Conservation (phyloP, 2,329 filamentous ascomycete genomes). For the Septoria petroselini region DNA sequence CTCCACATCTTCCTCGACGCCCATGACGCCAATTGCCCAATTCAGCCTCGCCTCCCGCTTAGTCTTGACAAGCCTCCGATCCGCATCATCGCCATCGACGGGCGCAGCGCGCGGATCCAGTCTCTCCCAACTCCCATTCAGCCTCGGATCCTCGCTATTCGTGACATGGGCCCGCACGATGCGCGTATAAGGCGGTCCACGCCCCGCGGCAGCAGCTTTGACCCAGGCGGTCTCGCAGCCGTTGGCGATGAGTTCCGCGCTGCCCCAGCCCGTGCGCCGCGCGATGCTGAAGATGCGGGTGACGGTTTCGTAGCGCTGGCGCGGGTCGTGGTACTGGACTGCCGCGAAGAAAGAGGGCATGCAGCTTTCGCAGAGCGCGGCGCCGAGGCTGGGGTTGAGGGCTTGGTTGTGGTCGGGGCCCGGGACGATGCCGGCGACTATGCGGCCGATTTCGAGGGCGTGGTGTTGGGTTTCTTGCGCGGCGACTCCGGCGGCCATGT, state of each 20-base stretch:
- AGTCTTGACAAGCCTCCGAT: constrained; percentile 59
- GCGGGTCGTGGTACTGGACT: constrained; percentile 69
- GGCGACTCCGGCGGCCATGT: constrained; percentile 78
- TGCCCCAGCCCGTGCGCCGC: constrained; percentile 82
- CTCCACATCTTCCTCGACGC: constrained; percentile 69
- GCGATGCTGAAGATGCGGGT: constrained; percentile 70
- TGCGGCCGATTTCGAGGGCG: constrained; percentile 73
- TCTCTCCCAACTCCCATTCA: constrained; percentile 35
- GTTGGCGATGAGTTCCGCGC: constrained; percentile 72
- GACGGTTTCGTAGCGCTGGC: constrained; percentile 75
- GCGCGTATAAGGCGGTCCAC: constrained; percentile 70
- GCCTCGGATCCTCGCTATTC: constrained; percentile 33
- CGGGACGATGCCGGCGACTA: constrained; percentile 66
- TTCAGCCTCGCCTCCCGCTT: constrained; percentile 62
- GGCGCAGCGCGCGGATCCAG: constrained; percentile 32
- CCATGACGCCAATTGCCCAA: constrained; percentile 75
- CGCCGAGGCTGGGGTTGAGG: constrained; percentile 74
- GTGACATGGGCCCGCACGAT: constrained; percentile 28
- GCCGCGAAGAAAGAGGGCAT: constrained; percentile 85
- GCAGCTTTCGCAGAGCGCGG: constrained; percentile 75
- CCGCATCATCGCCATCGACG: constrained; percentile 33
- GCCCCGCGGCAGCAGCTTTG: constrained; percentile 67
- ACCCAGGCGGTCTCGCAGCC: constrained; percentile 85
- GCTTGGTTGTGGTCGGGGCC: constrained; percentile 51
- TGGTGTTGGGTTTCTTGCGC: constrained; percentile 67